Conservation (phyloP, 352 stramenopile species). For the Plasmopara viticola region DNA sequence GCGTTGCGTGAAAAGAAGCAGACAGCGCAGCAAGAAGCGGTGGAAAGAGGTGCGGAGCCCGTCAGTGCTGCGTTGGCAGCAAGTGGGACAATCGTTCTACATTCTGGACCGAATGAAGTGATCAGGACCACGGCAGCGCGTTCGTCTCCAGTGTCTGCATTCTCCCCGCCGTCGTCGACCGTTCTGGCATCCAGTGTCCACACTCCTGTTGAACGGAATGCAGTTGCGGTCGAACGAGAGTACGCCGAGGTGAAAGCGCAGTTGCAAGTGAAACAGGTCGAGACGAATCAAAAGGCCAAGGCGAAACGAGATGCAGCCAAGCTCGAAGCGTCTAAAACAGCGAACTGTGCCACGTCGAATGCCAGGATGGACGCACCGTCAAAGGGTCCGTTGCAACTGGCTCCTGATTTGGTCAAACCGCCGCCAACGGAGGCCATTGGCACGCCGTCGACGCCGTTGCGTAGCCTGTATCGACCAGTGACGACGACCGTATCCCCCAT, state of each 20-base stretch:
- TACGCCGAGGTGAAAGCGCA: conserved; percentile 61
- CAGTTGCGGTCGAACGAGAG: conserved; percentile 38
- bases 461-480: conserved; percentile 4
- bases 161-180: background rate
- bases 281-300: conserved; percentile 30
- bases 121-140: background rate
- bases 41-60: conserved; percentile 1
- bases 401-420: conserved; percentile 21
- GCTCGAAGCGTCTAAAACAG: conserved; percentile 11
- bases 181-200: conserved; percentile 5
- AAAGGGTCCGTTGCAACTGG: conserved; percentile 27
- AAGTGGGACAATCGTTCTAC: background rate
- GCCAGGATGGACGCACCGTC: conserved; percentile 11
- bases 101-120: background rate
- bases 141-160: background rate
- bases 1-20: conserved; percentile 25
- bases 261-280: conserved; percentile 40
- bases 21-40: conserved; percentile 11
- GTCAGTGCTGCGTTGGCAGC: conserved; percentile 5
- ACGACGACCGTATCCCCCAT: conserved; percentile 25
- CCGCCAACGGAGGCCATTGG: conserved; percentile 8
- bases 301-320: conserved; percentile 23
- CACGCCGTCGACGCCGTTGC: background rate
- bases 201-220: conserved; percentile 13
- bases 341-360: conserved; percentile 7